Evolutionary conservation across 441 rosid species (phyloP).

Genomic region (Jatropha multifida): DNA sequence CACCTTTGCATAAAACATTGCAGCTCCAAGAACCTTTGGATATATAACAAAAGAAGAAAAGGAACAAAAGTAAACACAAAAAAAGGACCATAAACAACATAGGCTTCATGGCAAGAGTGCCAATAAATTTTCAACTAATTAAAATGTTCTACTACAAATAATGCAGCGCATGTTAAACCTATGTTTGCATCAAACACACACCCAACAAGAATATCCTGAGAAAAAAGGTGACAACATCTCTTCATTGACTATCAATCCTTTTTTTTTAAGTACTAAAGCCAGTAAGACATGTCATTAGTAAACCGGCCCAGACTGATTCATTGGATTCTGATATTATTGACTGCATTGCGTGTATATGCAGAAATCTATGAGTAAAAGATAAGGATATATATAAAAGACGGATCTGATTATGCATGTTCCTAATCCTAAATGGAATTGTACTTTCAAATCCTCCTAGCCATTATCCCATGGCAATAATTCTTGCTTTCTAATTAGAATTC

Average conservation of each 20-base stretch:
- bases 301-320: too few relatives aligned
- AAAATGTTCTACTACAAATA: not conserved
- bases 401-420: too few relatives aligned
- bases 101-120: constrained; percentile 3
- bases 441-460: too few relatives aligned
- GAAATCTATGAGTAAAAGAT: too few relatives aligned
- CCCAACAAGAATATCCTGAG: not conserved
- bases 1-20: constrained; percentile 95
- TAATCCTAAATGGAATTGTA: too few relatives aligned
- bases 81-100: not conserved
- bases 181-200: constrained; percentile 1
- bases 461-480: too few relatives aligned
- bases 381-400: too few relatives aligned
- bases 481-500: too few relatives aligned
- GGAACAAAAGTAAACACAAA: not conserved
- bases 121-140: not conserved
- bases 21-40: constrained; percentile 92
- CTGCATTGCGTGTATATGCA: too few relatives aligned
- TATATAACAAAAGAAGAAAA: constrained; percentile 20
- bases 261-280: too few relatives aligned
- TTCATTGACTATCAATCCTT: not conserved
- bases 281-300: too few relatives aligned
- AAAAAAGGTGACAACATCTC: not conserved
- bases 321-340: too few relatives aligned
- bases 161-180: not conserved